Percentiles rank a stretch among this genome's conserved stretches.
Evolutionary conservation across 352 stramenopile genomes (phyloP).

Genomic region (Globisporangium nunn): DNA sequence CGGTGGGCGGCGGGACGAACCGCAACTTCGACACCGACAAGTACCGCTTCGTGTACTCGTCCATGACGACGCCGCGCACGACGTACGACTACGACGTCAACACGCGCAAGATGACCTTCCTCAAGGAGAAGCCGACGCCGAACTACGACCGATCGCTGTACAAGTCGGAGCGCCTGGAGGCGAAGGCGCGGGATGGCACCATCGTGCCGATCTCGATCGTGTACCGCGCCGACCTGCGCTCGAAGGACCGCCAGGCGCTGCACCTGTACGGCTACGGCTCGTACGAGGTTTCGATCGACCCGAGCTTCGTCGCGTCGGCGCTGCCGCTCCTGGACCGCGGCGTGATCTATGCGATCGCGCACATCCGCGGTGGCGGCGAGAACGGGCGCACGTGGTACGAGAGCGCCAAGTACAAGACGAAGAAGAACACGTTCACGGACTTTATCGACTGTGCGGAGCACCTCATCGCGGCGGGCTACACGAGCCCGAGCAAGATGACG

Average conservation of each 20-base stretch:
- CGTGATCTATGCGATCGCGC: constrained; percentile 95
- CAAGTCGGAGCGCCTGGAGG: constrained; percentile 87
- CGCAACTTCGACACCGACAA: constrained; percentile 85
- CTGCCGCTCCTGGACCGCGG: constrained; percentile 93
- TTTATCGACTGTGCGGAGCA: constrained; percentile 90
- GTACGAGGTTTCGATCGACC: constrained; percentile 93
- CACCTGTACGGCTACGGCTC: constrained; percentile 95
- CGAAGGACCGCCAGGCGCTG: constrained; percentile 49
- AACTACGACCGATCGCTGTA: constrained; percentile 92
- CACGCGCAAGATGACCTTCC: constrained; percentile 46
- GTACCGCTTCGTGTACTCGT: constrained; percentile 91
- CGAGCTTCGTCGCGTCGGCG: constrained; percentile 87
- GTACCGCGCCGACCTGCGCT: constrained; percentile 61
- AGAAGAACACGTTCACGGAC: constrained; percentile 98
- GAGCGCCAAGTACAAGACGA: constrained; percentile 94
- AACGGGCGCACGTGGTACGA: constrained; percentile 98
- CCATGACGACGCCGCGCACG: constrained; percentile 87
- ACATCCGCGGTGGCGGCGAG: constrained; percentile 96
- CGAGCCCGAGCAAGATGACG: constrained; percentile 81
- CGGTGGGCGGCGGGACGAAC: constrained; percentile 73
- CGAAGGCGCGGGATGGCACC: constrained; percentile 80
- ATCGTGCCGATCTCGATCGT: constrained; percentile 82
- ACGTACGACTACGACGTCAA: constrained; percentile 84
- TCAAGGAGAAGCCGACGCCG: constrained; percentile 91
- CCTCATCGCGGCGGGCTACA: constrained; percentile 75